phyloP scores from a whole-genome alignment of 768 basidiomycete species.

The Phlebiopsis gigantea region DNA sequence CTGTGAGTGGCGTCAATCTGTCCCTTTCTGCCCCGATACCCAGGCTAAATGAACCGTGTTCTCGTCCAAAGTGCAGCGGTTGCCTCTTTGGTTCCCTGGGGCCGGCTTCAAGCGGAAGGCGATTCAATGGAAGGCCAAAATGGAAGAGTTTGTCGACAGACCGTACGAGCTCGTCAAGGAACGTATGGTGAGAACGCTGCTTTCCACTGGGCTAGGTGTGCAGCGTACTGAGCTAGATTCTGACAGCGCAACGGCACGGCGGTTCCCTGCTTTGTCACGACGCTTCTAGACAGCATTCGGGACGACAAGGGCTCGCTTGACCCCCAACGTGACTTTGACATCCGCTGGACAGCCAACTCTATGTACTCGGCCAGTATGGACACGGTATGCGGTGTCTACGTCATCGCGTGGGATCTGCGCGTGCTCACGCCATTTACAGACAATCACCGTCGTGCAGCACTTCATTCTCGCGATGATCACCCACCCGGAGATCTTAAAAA shows the following conservation, averaged over 20 bases:
- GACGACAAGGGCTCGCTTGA: conserved; percentile 27
- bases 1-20: conserved; percentile 20
- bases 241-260: conserved; percentile 32
- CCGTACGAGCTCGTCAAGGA: conserved; percentile 57
- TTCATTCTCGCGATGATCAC: conserved; percentile 66
- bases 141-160: conserved; percentile 58
- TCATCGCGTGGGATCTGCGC: not conserved
- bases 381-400: conserved; percentile 37
- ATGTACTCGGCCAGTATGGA: conserved; percentile 70
- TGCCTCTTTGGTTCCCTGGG: conserved; percentile 67
- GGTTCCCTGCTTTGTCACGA: conserved; percentile 38
- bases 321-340: conserved; percentile 51
- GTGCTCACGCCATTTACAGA: conserved; percentile 28
- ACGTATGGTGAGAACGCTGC: conserved; percentile 40
- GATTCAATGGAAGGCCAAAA: conserved; percentile 52
- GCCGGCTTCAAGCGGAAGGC: conserved; percentile 62
- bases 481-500: conserved; percentile 49
- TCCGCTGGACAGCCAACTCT: conserved; percentile 81
- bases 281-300: conserved; percentile 47
- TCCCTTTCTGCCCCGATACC: not conserved
- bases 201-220: not conserved
- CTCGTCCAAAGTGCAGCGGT: conserved; percentile 35
- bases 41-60: conserved; percentile 23
- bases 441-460: conserved; percentile 47
- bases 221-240: not conserved